phyloP scores from a whole-genome alignment of 257 asterid species.

The Fraxinus quadrangulata region DNA sequence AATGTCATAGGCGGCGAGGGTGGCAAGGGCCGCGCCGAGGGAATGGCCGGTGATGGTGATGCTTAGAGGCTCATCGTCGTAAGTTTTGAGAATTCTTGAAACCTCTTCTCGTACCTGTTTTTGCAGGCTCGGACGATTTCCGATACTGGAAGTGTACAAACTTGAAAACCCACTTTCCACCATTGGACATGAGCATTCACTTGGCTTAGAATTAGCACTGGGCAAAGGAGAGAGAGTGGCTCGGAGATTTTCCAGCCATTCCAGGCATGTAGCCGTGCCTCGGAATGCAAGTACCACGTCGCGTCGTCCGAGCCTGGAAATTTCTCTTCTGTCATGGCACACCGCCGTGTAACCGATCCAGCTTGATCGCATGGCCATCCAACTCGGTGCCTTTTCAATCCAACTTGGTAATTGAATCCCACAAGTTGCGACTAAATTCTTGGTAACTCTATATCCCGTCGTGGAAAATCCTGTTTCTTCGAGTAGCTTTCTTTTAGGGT shows the following conservation, averaged over 20 bases:
- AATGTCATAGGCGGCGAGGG: constrained; percentile 79
- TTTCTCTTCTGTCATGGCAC: constrained; percentile 58
- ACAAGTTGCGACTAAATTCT: constrained; percentile 58
- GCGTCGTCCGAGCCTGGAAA: constrained; percentile 73
- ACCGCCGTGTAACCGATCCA: constrained; percentile 91
- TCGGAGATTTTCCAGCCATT: constrained; percentile 84
- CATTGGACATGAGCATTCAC: constrained; percentile 49
- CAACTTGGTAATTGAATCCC: constrained; percentile 66
- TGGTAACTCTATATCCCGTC: constrained; percentile 67
- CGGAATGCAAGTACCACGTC: constrained; percentile 86
- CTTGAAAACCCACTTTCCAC: constrained; percentile 90
- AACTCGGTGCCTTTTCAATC: constrained; percentile 50
- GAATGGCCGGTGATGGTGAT: constrained; percentile 94
- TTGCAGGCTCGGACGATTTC: constrained; percentile 55
- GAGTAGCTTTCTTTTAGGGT: constrained; percentile 46
- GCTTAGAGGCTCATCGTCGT: constrained; percentile 63
- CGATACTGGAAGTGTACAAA: constrained; percentile 62
- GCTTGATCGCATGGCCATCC: constrained; percentile 62
- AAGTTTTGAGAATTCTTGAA: constrained; percentile 38
- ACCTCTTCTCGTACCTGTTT: constrained; percentile 51
- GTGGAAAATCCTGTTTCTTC: constrained; percentile 35
- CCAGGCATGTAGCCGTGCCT: constrained; percentile 80
- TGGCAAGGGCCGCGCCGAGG: constrained; percentile 91
- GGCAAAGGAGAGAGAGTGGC: constrained; percentile 62
- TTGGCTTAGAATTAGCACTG: background rate